Evolutionary conservation across 2,329 filamentous ascomycete species (phyloP), one percentile per base, ranked within the genome.

Genomic region (Ceratocystis smalleyi): DNA sequence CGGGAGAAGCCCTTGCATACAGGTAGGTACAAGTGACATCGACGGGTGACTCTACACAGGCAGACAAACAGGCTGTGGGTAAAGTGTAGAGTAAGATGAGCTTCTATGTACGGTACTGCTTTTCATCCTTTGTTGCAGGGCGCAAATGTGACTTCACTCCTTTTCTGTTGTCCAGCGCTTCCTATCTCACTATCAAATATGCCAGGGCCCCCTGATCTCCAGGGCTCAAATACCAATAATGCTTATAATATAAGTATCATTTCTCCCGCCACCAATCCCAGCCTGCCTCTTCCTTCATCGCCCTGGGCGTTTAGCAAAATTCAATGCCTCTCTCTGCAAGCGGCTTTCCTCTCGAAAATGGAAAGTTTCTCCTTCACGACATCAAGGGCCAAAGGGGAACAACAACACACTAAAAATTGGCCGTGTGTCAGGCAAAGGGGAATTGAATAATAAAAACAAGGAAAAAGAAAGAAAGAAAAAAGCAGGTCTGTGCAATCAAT

Each of bases 171-270:
- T 54, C 49, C 7, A 22, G 24, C 22, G 12, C 19, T 30, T 24
- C 45, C 45, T 47, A n/a, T 47, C 45, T 22, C 8, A 12, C 47
- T 27, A 27, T n/a, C 47, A 51, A 51, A 51, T n/a, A 15, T 51
- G 47, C 47, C 47, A 51, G n/a, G n/a, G 47, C 22, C 51, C 54
- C 54, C 54, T 57, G 54, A 57, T 57, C 54, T 57, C 54, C 54
- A 35, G 54, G 54, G 7, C 27, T 30, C 54, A 32, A 30, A 57
- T 35, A 57, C 30, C 27, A 35, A 35, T 57, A 57, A 35, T 30
- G 54, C 27, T 30, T 57, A 19, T 35, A 35, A n/a, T 57, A n/a
- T 32, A 57, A n/a, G 22, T 24, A 51, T 10, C 22, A 51, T 51
- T 24, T 51, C 35, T n/a, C 22, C n/a, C 47, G 22, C 22, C 54